Base-by-base conservation (phyloP, 2,329 filamentous ascomycete genomes). In the Aureobasidium sp. region DNA sequence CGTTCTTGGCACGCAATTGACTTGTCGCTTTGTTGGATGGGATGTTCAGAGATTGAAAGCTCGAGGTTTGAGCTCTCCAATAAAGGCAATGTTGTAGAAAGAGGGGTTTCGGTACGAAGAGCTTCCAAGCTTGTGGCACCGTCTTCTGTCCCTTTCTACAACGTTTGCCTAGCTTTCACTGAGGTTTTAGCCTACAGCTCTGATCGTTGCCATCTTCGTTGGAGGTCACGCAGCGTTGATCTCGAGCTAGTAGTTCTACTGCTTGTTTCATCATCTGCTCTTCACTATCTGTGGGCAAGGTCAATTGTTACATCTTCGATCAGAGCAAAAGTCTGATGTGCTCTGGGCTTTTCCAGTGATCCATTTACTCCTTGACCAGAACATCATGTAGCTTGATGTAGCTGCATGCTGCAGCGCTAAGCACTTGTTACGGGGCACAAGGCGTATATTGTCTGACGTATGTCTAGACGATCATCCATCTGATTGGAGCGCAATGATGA, bases 41-140 rank as follows among this genome's bases (percentile, higher is more conserved):
- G 20, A 20, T 23, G 20, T 32, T 59, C 6, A 20, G 46, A 39
- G 13, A 47, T 17, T 13, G 27, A 51, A 27, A 37, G 23, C 15
- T 50, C 32, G 44, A 44, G 47, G 53, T 12, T 56, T 23, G 27
- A 5, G 23, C 26, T 39, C 5, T 52, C 20, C 10, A 15, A 55
- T 42, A 3, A 34, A 10, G 23, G 39, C 27, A 46, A 13, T 26
- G 26, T 5, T 15, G 37, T 29, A 23, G 39, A 46, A 57, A 57
- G 53, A 57, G 53, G 53, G 53, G 37, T 52, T 6, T 13, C 23
- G 32, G 39, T 59, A 59, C 55, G 55, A 57, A 32, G 41, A 27
- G 29, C 37, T 44, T 23, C 27, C 42, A 27, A 48, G 55, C 55
- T 48, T 57, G 53, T 57, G 27, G 44, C 41, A 44, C 41, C 27